Conservation (phyloP, 139 green algal genomes). For the Mychonastes homosphaera region DNA sequence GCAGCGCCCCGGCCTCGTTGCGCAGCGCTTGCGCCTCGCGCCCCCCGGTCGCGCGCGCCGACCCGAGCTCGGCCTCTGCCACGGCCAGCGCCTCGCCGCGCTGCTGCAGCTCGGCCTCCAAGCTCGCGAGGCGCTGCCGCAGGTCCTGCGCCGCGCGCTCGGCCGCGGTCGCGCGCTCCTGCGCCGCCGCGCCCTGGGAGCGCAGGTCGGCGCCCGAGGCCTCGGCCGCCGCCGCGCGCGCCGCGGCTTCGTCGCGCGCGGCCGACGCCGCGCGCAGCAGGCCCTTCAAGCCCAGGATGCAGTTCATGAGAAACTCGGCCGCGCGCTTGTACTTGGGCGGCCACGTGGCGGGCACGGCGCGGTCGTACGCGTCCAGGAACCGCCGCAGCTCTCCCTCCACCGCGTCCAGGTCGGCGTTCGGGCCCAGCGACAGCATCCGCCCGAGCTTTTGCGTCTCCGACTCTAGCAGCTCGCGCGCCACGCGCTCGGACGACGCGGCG, state of each 20-base stretch:
- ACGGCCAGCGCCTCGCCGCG: not conserved
- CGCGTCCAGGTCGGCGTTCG: slow-evolving; percentile 4
- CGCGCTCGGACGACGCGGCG: not conserved
- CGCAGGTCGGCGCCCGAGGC: too few species aligned
- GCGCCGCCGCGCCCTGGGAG: too few species aligned
- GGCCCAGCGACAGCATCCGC: slow-evolving; percentile 3
- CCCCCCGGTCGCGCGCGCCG: too few species aligned
- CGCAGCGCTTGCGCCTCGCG: too few species aligned
- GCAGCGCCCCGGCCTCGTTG: too few species aligned
- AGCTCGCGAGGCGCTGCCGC: not conserved
- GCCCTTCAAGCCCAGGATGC: slow-evolving; percentile 16
- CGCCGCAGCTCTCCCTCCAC: slow-evolving; percentile 12
- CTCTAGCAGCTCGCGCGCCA: slow-evolving; percentile 12
- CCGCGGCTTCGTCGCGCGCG: not conserved
- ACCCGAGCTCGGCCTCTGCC: too few species aligned
- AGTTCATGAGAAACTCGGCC: slow-evolving; percentile 34
- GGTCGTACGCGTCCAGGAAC: slow-evolving; percentile 25
- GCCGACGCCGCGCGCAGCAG: slow-evolving; percentile 14
- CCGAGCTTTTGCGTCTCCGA: slow-evolving; percentile 11
- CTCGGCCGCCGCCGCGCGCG: not conserved
- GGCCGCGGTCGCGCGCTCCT: not conserved
- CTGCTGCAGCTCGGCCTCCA: slow-evolving; percentile 6
- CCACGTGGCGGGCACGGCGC: slow-evolving; percentile 12
- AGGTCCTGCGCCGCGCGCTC: slow-evolving; percentile 8
- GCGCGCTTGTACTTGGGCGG: slow-evolving; percentile 32